Evolutionary conservation across 2,329 filamentous ascomycete species (phyloP).

Genomic region (Apiospora rasikravindrae): DNA sequence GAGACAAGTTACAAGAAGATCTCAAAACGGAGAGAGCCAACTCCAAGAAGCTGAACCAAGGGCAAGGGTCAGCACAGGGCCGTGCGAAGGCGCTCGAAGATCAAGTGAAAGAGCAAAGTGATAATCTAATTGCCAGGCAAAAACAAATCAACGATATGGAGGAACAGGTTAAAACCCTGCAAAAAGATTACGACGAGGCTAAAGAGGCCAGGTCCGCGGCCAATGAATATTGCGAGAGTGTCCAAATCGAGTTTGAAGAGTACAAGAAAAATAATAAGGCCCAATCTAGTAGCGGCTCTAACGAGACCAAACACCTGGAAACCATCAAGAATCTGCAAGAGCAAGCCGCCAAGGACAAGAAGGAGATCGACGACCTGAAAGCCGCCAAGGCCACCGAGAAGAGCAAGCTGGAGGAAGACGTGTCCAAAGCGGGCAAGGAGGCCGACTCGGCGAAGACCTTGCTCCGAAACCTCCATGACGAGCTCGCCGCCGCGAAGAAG

Average conservation of each 20-base stretch:
- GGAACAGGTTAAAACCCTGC: background rate
- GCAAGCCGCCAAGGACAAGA: background rate
- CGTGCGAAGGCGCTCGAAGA: background rate
- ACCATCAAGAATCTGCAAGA: background rate
- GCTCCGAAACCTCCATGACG: background rate
- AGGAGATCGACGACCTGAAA: background rate
- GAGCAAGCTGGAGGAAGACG: background rate
- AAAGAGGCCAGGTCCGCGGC: too few species aligned
- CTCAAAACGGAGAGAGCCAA: background rate
- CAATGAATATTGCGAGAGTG: background rate
- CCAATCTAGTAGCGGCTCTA: background rate
- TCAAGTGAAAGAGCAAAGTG: too few species aligned
- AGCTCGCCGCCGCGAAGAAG: background rate
- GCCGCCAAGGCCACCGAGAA: rapidly evolving
- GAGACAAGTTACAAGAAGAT: background rate
- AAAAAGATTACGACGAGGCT: background rate
- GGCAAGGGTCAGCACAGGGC: background rate
- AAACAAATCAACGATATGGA: background rate
- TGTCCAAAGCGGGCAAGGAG: background rate
- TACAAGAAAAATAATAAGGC: background rate
- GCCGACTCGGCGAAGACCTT: background rate
- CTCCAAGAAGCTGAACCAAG: background rate
- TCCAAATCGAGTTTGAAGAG: background rate
- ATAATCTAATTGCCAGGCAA: background rate
- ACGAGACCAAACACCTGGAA: background rate